Evolutionary conservation across 257 asterid genomes (phyloP), one percentile per base, ranked within the genome.

Genomic region (Salvia miltiorrhiza): DNA sequence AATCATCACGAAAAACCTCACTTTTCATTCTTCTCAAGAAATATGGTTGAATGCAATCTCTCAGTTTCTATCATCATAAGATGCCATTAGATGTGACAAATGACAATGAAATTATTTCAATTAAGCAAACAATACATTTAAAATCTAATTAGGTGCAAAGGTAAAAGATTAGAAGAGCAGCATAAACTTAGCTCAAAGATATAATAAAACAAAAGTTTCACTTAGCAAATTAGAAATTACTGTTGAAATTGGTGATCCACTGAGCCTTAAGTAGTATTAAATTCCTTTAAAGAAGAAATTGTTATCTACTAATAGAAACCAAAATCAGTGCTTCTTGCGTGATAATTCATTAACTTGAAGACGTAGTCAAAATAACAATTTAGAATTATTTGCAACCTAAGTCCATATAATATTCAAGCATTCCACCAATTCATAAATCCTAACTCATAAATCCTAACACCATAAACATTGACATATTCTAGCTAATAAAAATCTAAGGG

Each of bases 11-110:
- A 73, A 90, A 90, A 59, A 93, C 96, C 65, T 93, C 98, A 84
- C 87, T 87, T 77, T 93, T 93, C 89, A 93, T 63, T 60, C 98
- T 94, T 76, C 98, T 85, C 77, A 93, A 68, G 78, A 93, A 93
- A 72, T 88, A 90, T 66, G 98, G 98, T 65, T 93, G 88, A 70
- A 93, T 93, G 78, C 86, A 79, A 43, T 93, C 95, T 71, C 98
- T 82, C 77, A 93, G 81, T 11, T 87, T 89, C 98, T 93, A 63
- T 70, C 37, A 76, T 62, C 17, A 61, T 10, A 69, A 69, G 19
- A 82, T 26, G 67, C 44, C 59, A 65, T 54, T 39, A 77, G 70
- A 60, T 56, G 60, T 30, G 74, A 55, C 57, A 49, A 74, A 55
- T 44, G 74, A 48, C 57, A 49, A 74, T 19, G 48, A 53, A 54